These are phyloP conservation scores for Pythium oligandrum DNA, from an alignment of 352 stramenopile species.

Conservation along the genomic window DNA sequence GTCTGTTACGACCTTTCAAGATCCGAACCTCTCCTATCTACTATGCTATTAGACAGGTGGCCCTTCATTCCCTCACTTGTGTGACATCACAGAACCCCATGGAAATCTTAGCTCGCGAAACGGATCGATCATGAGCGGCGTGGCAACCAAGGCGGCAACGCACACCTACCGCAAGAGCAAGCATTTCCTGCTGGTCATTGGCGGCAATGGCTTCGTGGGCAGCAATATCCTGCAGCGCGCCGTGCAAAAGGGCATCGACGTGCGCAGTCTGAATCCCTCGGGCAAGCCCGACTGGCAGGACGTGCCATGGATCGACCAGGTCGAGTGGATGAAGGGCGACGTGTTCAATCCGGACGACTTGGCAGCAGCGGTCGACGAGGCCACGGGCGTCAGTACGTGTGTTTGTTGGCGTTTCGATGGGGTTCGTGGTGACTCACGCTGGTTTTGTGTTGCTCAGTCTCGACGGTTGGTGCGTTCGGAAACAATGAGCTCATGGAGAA, in stretches of 20 bases:
- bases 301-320: conserved; percentile 74
- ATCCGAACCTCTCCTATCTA: conserved; percentile 2
- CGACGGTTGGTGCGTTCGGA: conserved; percentile 85
- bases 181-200: conserved; percentile 80
- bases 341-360: conserved; percentile 74
- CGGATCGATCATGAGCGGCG: conserved; percentile 2
- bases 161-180: conserved; percentile 38
- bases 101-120: neutral
- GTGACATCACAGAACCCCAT: no score
- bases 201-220: conserved; percentile 87
- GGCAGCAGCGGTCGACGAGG: conserved; percentile 57
- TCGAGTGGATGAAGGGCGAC: conserved; percentile 86
- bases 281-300: conserved; percentile 79
- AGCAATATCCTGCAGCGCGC: conserved; percentile 88
- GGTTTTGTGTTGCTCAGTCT: conserved; percentile 35
- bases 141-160: conserved; percentile 19
- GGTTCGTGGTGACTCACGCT: neutral
- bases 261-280: conserved; percentile 82
- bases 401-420: neutral
- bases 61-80: conserved; percentile 4
- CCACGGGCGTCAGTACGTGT: conserved; percentile 77
- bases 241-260: conserved; percentile 82
- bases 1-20: conserved; percentile 15
- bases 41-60: no score
- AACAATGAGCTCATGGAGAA: conserved; percentile 87